Evolutionary conservation across 768 basidiomycete species (phyloP).

Genomic region (Mycena rosella): DNA sequence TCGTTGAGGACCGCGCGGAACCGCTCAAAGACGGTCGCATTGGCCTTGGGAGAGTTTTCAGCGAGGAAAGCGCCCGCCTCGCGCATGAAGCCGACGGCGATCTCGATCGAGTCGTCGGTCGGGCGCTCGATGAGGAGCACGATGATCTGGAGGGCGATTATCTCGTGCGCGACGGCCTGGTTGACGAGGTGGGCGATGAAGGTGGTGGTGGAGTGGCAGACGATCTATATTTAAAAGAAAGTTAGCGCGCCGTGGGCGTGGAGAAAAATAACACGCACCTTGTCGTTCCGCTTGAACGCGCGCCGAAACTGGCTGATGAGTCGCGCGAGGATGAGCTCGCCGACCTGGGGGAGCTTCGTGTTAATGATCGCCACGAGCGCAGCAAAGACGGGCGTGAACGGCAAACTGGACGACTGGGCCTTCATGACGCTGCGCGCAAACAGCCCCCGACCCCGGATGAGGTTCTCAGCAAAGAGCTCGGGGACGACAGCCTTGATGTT

Average conservation of each 20-base stretch:
- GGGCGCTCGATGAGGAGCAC: constrained; percentile 95
- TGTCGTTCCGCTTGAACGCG: constrained; percentile 97
- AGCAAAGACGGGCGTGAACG: constrained; percentile 97
- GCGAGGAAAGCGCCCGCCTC: constrained; percentile 96
- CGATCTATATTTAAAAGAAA: constrained; percentile 64
- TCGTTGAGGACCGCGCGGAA: constrained; percentile 98
- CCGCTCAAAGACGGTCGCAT: constrained; percentile 94
- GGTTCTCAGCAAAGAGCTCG: constrained; percentile 93
- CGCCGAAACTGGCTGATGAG: constrained; percentile 96
- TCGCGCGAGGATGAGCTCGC: constrained; percentile 89
- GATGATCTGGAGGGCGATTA: constrained; percentile 95
- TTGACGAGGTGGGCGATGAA: constrained; percentile 95
- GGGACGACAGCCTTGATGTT: constrained; percentile 97
- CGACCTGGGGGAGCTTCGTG: constrained; percentile 96
- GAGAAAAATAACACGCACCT: constrained; percentile 74
- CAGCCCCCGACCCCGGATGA: constrained; percentile 92
- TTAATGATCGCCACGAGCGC: constrained; percentile 95
- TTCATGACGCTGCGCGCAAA: constrained; percentile 98
- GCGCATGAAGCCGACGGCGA: constrained; percentile 96
- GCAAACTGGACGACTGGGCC: constrained; percentile 95
- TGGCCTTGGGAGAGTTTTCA: constrained; percentile 95
- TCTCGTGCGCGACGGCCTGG: constrained; percentile 93
- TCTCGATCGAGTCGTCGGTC: constrained; percentile 98
- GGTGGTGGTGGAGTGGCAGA: constrained; percentile 93
- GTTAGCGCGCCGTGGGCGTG: background rate